Percentiles rank a stretch among this genome's conserved stretches.
phyloP scores from a whole-genome alignment of 257 asterid genomes.

The Lavandula angustifolia region DNA sequence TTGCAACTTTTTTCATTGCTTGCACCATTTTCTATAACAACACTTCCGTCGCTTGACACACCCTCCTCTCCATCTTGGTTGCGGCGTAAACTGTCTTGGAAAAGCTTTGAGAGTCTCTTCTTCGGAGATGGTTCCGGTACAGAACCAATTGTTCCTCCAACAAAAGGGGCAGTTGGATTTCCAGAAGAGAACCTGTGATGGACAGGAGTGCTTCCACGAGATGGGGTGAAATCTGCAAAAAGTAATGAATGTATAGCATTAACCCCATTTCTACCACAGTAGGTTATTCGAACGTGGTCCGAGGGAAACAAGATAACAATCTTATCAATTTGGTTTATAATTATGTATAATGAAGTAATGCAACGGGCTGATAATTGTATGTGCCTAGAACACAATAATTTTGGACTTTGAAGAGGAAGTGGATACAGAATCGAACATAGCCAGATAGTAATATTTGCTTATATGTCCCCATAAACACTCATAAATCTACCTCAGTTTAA shows the following conservation, averaged over 20 bases:
- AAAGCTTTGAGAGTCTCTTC: slow-evolving; percentile 65
- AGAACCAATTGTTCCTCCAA: slow-evolving; percentile 28
- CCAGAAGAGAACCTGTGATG: slow-evolving; percentile 47
- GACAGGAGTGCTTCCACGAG: slow-evolving; percentile 69
- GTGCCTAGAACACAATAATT: not conserved
- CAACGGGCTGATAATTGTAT: not conserved
- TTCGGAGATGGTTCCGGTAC: slow-evolving; percentile 49
- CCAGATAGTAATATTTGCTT: too few species aligned
- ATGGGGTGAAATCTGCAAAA: slow-evolving; percentile 70
- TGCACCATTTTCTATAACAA: slow-evolving; percentile 25
- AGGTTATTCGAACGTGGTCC: not conserved
- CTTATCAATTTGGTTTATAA: not conserved
- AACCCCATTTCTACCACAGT: not conserved
- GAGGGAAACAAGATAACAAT: not conserved
- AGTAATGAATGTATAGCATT: not conserved
- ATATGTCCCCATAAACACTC: too few species aligned
- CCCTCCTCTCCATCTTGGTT: slow-evolving; percentile 34
- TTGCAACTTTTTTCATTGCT: slow-evolving; percentile 37
- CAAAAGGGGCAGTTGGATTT: slow-evolving; percentile 26
- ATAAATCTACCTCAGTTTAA: too few species aligned
- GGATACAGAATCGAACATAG: not conserved
- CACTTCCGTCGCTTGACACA: slow-evolving; percentile 24
- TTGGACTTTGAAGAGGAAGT: not conserved
- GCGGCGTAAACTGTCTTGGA: slow-evolving; percentile 50
- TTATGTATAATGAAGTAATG: not conserved